Base-by-base conservation (phyloP, 345 rosid species). In the Lagerstroemia speciosa region DNA sequence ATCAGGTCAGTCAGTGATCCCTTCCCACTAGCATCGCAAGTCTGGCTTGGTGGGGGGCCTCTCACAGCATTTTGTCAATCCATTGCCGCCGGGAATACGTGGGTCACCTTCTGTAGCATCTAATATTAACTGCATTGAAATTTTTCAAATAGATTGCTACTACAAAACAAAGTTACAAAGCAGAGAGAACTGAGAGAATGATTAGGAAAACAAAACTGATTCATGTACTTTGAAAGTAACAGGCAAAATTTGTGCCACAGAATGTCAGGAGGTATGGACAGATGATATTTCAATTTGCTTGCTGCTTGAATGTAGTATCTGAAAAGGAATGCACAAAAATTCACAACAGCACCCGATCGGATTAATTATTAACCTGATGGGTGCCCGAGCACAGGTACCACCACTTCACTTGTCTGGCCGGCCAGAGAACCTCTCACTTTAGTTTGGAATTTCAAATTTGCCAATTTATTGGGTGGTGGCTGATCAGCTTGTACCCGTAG, bases 381-480 rank as follows among this genome's bases (percentile, higher is more conserved):
- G 19, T 6, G 57, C 26, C 24, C 27, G 26, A 52, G 57, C 5
- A n/a, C 6, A 19, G 27, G 26, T 1, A 19, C 19, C 27, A 11
- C 19, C 57, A 11, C 9, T 0, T n/a, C n/a, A n/a, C n/a, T 36
- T 36, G 38, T 4, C 38, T 36, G 7, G 38, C 2, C 5, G 38
- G 38, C 38, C 2, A 31, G 14, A 24, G 24, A 55, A 26, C 61
- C 61, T 55, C 31, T 9, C 61, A 26, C 31, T 55, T 10, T 55
- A 55, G 61, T 55, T 22, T 15, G 11, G 30, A 36, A 36, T 36
- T 24, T 80, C 62, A 81, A 71, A 77, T 68, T 76, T 30, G 79
- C 66, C 74, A 67, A 58, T 78, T 81, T 79, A 76, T 79, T 81
- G 40, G 66, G 77, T 62, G 82, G 57, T 58, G 65, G 16, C 10